Base-by-base conservation (phyloP, 2,329 filamentous ascomycete genomes). In the Trichoderma atrobrunneum region DNA sequence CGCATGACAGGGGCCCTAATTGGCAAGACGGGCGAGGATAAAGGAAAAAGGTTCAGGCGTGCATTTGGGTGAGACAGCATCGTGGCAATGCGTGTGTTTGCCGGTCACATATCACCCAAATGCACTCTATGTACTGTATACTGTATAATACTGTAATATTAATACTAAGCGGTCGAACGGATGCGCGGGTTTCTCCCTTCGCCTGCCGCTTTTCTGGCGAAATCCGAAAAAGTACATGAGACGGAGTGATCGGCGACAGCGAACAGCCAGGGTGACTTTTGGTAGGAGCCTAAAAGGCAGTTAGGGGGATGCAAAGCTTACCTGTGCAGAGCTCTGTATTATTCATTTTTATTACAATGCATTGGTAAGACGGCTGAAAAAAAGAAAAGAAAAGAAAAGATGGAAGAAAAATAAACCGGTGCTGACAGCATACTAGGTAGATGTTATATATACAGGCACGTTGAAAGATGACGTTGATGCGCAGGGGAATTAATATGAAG, bases 1-100 rank as follows among this genome's bases (percentile, higher is more conserved):
- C 43, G 67, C 67, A 51, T 62, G 67, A 59, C 57, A 70, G 57
- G 67, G 66, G 67, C 28, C 28, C 26, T 21, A 39, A 51, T 67
- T 70, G 67, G 67, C 43, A 61, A 61, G 21, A 62, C 26, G 39
- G 54, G 24, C 32, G 30, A 60, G 36, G 24, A 28, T 5, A 12
- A 30, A 43, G 43, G n/a, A 16, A 68, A 59, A 24, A 39, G 59
- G n/a, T 61, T 36, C 10, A 30, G 56, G 56, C 56, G 56, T 60
- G 65, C 65, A 59, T 18, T 24, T 26, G 32, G 28, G 51, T 67
- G 54, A 67, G 64, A 67, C 64, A 59, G 18, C 11, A 21, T 59
- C 65, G 26, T 48, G 36, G 56, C 36, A 14, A 16, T 21, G 54
- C 36, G 56, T 48, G n/a, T 48, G 36, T 24, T 26, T 10, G 6